phyloP scores from a whole-genome alignment of 352 stramenopile species.

The Globisporangium spinosum region DNA sequence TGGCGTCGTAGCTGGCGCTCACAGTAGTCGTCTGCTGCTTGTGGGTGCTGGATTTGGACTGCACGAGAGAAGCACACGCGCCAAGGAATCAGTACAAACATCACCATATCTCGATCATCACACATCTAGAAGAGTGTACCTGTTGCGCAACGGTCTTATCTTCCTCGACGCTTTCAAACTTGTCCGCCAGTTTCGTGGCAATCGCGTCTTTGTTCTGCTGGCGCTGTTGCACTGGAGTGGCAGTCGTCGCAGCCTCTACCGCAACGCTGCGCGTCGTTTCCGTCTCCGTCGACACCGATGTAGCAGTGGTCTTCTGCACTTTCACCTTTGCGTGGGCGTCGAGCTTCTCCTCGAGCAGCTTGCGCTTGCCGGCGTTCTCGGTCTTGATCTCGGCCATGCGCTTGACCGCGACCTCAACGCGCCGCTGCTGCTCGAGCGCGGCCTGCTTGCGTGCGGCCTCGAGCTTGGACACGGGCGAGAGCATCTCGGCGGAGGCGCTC shows the following conservation, averaged over 20 bases:
- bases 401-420: conserved; percentile 55
- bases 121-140: conserved; percentile 1
- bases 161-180: conserved; percentile 7
- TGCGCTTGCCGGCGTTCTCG: conserved; percentile 53
- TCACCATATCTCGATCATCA: neutral
- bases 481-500: conserved; percentile 33
- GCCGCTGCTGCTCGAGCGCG: conserved; percentile 62
- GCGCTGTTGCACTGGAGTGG: conserved; percentile 1
- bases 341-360: conserved; percentile 39
- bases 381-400: conserved; percentile 54
- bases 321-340: conserved; percentile 42
- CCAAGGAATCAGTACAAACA: neutral
- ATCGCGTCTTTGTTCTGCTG: neutral
- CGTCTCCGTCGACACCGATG: conserved; percentile 20
- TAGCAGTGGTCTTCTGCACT: conserved; percentile 45
- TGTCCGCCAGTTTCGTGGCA: neutral
- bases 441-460: conserved; percentile 57
- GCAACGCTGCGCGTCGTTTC: conserved; percentile 6
- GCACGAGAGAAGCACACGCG: neutral
- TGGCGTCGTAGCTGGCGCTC: conserved; percentile 22
- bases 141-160: conserved; percentile 12
- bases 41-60: conserved; percentile 4
- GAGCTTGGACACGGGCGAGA: conserved; percentile 75
- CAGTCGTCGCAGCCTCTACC: conserved; percentile 5
- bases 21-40: conserved; percentile 11